These are phyloP conservation scores for Rhipidocladum racemiflorum DNA, from an alignment of 176 grass and related monocot genomes.

Conservation along the genomic window DNA sequence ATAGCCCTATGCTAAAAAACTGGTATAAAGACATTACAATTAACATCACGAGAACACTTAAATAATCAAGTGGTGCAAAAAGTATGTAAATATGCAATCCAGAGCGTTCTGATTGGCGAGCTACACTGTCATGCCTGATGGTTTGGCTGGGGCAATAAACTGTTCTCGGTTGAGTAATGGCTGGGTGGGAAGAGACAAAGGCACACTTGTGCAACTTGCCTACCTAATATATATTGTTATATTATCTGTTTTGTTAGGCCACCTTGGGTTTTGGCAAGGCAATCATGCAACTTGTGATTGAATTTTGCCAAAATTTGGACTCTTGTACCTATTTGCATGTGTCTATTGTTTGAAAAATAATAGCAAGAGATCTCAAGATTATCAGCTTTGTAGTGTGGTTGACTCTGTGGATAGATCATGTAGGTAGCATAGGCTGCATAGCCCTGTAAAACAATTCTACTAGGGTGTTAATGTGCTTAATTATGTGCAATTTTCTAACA, in stretches of 20 bases:
- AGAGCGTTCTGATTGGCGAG: slow-evolving; percentile 41
- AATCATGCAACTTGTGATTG: slow-evolving; percentile 36
- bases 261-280: slow-evolving; percentile 41
- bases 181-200: slow-evolving; percentile 38
- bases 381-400: slow-evolving; percentile 23
- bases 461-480: slow-evolving; percentile 38
- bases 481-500: slow-evolving; percentile 36
- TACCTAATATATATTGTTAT: slow-evolving; percentile 52
- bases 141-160: slow-evolving; percentile 36
- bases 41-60: slow-evolving; percentile 10
- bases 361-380: slow-evolving; percentile 28
- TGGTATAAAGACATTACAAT: slow-evolving; percentile 12
- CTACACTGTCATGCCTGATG: slow-evolving; percentile 35
- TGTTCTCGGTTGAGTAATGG: slow-evolving; percentile 35
- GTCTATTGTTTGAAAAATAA: slow-evolving; percentile 32
- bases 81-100: slow-evolving; percentile 37
- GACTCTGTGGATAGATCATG: slow-evolving; percentile 32
- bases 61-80: slow-evolving; percentile 40
- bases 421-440: slow-evolving; percentile 32
- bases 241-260: slow-evolving; percentile 45
- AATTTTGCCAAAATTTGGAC: slow-evolving; percentile 43
- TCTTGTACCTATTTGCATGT: slow-evolving; percentile 41
- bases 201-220: slow-evolving; percentile 58
- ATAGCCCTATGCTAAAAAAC: slow-evolving; percentile 1
- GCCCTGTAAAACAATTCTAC: slow-evolving; percentile 26